phyloP scores from a whole-genome alignment of 2,329 filamentous ascomycete genomes.

The Fusarium palustre region DNA sequence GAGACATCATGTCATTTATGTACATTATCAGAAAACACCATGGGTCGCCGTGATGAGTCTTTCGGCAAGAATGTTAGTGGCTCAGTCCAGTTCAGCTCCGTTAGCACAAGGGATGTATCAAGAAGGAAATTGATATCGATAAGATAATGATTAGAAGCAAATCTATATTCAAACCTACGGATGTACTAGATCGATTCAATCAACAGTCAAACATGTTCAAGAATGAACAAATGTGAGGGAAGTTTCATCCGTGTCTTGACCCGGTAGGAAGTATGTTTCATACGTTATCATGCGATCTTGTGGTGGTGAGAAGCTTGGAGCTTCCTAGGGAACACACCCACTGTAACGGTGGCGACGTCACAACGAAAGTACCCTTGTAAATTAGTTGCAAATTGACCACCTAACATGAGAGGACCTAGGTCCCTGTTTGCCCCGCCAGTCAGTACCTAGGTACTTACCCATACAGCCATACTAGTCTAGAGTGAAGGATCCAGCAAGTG shows the following conservation, averaged over 20 bases:
- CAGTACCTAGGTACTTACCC: too few relatives aligned
- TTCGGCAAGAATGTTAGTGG: conserved; percentile 28
- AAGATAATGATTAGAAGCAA: background rate
- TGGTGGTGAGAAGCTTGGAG: conserved; percentile 4
- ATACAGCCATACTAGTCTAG: background rate
- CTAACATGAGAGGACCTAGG: background rate
- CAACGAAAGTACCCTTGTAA: conserved; percentile 4
- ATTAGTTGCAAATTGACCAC: conserved; percentile 7
- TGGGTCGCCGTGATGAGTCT: conserved; percentile 24
- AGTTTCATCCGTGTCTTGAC: background rate
- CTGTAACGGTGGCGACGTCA: conserved; percentile 30
- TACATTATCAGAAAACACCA: background rate
- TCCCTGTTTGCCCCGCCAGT: conserved; percentile 16
- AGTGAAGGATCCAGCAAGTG: conserved; percentile 7
- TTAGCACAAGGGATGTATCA: background rate
- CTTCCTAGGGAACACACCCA: background rate
- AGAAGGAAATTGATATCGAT: background rate
- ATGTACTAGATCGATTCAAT: background rate
- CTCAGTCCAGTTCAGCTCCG: conserved; percentile 6
- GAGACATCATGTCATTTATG: background rate
- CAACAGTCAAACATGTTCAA: too few relatives aligned
- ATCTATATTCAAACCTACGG: background rate
- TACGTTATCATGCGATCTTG: background rate
- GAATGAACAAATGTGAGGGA: background rate
- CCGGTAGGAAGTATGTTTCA: background rate